Base-by-base conservation (phyloP, 1,139 yeast species). In the Candida sp. region DNA sequence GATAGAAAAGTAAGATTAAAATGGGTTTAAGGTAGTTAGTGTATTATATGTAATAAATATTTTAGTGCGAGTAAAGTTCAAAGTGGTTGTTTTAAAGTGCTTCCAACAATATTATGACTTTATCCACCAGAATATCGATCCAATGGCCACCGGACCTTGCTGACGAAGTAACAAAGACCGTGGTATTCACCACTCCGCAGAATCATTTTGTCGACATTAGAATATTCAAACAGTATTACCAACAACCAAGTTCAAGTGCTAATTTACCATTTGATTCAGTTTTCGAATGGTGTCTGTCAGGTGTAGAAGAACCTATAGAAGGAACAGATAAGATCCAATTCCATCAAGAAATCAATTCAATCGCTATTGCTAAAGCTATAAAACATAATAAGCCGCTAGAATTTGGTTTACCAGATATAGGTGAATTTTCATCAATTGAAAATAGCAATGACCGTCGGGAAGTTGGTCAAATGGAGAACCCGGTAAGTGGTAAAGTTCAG, bases 381-480 rank as follows among this genome's bases (percentile, higher is more conserved):
- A 43, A 49, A 12, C 40, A 49, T 11, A 60, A 58, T 1, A 45
- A 47, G 22, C 66, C 67, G 0, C 37, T 64, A 9, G 52, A 52
- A 8, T 54, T 61, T 36, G 42, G 46, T 12, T 56, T 62, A 5
- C 66, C 75, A 0, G 84, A 81, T 48, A 54, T 66, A 15, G 84
- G 85, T 2, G 60, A 64, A 6, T 77, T 77, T 48, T 63, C 68
- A 39, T 53, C 56, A 2, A 56, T 75, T 36, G 66, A 57, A 8
- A 66, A 63, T 22, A 71, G 75, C 6, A 67, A 70, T 12, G 75
- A 70, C 45, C 64, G 84, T 36, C 65, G 65, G 40, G 87, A 82
- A 53, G 67, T 72, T 0, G 87, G 87, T 0, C 49, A 51, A 3
- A 80, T 82, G 86, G 50, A 54, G 21, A 77, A 80, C 51, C 70